A percentile compares a stretch with the other conserved stretches of the same genome.
Evolutionary conservation across 768 basidiomycete genomes (phyloP).

Genomic region (Lepiota venenata): DNA sequence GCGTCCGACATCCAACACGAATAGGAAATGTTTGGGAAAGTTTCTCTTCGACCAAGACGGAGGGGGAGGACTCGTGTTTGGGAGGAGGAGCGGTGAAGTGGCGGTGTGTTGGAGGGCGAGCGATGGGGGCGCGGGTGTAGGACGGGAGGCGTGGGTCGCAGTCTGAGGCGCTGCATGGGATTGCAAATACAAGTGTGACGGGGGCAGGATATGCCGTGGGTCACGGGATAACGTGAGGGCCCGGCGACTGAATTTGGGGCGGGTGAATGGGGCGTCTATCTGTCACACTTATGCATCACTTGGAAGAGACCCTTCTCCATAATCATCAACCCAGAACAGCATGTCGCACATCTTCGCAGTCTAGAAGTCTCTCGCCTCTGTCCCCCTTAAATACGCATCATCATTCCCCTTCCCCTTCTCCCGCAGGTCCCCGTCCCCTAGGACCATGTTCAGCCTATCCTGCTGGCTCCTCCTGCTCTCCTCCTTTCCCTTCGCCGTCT

Average conservation of each 20-base stretch:
- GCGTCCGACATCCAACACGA: slow-evolving; percentile 40
- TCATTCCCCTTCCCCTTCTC: neutral
- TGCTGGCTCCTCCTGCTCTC: slow-evolving; percentile 19
- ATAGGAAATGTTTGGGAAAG: slow-evolving; percentile 28
- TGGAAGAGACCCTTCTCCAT: no score
- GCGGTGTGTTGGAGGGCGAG: neutral
- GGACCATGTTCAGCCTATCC: slow-evolving; percentile 13
- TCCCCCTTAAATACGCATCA: slow-evolving; percentile 1
- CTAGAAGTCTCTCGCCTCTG: neutral
- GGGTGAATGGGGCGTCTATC: neutral
- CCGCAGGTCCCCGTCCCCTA: slow-evolving; percentile 4
- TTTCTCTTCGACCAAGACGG: slow-evolving; percentile 20
- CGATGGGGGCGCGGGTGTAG: neutral
- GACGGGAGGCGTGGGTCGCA: slow-evolving; percentile 1
- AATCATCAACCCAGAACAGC: neutral
- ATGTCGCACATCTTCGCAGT: neutral
- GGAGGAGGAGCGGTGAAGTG: neutral
- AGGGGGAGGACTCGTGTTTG: slow-evolving; percentile 5
- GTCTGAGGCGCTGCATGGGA: slow-evolving; percentile 2
- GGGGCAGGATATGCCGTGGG: neutral
- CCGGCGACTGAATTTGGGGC: neutral
- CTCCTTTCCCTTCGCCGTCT: slow-evolving; percentile 17
- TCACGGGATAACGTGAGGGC: neutral
- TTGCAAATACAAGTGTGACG: no score
- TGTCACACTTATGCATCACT: neutral